phyloP scores from a whole-genome alignment of 306 rosid species.

The Quercus gilva region DNA sequence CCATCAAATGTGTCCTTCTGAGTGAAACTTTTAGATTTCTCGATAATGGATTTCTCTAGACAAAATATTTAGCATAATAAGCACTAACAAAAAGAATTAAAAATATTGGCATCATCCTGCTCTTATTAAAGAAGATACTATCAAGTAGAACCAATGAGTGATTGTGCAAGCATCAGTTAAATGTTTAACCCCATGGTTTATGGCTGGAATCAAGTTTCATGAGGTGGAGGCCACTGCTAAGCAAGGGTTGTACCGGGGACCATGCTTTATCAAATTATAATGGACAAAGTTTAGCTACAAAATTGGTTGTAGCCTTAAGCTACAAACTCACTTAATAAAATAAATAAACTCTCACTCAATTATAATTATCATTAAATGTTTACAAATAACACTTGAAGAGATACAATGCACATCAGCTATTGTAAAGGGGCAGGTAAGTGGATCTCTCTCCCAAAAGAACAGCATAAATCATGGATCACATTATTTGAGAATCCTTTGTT shows the following conservation, averaged over 20 bases:
- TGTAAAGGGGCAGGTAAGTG: not conserved
- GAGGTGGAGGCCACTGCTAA: not conserved
- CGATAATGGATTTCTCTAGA: conserved; percentile 66
- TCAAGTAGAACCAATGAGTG: not conserved
- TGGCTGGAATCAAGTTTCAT: not conserved
- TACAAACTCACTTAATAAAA: no score
- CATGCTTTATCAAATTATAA: not conserved
- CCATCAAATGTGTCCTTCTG: conserved; percentile 82
- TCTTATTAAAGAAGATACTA: not conserved
- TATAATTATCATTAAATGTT: not conserved
- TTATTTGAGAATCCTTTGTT: not conserved
- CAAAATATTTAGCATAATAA: conserved; percentile 17
- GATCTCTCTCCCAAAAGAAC: not conserved
- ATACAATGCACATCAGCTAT: not conserved
- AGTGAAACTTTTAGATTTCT: conserved; percentile 57
- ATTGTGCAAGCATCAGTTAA: not conserved
- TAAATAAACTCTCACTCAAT: not conserved
- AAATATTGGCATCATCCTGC: conserved; percentile 9
- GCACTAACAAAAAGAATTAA: not conserved
- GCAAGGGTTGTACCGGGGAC: not conserved
- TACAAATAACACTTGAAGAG: not conserved
- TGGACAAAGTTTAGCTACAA: not conserved
- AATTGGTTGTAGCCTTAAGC: no score
- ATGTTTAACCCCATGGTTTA: not conserved
- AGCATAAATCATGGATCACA: not conserved